Evolutionary conservation across 2,329 filamentous ascomycete genomes (phyloP), one percentile per base, ranked within the genome.

Genomic region (Cryphonectria japonica): DNA sequence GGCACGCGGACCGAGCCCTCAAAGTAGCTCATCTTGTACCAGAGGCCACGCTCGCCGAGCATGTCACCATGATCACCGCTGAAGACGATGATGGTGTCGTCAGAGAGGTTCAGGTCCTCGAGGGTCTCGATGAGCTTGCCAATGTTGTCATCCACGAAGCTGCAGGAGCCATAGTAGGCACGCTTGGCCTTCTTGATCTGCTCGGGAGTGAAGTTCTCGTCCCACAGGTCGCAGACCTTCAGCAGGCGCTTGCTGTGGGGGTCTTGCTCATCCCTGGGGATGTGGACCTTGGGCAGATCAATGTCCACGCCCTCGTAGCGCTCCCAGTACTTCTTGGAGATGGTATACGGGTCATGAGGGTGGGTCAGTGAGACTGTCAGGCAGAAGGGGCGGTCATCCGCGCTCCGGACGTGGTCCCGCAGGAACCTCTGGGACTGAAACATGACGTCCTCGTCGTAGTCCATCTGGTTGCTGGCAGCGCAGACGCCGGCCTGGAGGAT

Each of bases 21-120:
- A 77, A 94, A 97, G 87, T 96, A 98, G 78, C 90, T 94, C 95
- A 98, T 98, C 87, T 98, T 98, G 85, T 97, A 95, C 95, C 95
- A 98, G 63, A 98, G 84, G 7, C 93, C 92, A 68, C 94, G 91
- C 84, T 98, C 95, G 71, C 95, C 95, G 9, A 98, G 88, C 95
- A 98, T 98, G 81, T 98, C 95, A 69, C 95, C 95, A 78, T 98
- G 95, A 79, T 98, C 95, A 61, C 95, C 94, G 71, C 92, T 95
- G 83, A 98, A 98, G 75, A 98, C 90, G 76, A 98, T 86, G 76
- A 97, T 94, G 16, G 95, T 98, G 81, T 97, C 89, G 46, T 97
- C 90, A 72, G 91, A 91, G 61, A 98, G 85, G 8, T 91, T 88
- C 78, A 93, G 95, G 72, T 94, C 87, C 79, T 94, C 92, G 26